Evolutionary conservation across 2,329 filamentous ascomycete genomes (phyloP), one percentile per base, ranked within the genome.

Genomic region (Didymella glomerata): DNA sequence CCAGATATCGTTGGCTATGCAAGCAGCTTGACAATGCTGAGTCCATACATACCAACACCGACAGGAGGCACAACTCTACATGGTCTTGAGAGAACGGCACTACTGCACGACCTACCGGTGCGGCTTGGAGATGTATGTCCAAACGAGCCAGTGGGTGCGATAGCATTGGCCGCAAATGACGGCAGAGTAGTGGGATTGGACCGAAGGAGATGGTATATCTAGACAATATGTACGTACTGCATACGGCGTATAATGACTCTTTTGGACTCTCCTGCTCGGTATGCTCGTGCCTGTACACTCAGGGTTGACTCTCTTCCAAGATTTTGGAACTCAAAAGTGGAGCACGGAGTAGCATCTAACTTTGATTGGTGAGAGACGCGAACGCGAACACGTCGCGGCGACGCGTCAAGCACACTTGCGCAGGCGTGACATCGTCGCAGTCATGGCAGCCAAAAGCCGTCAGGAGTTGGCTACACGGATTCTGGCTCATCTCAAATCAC

Each of bases 111-210:
- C 41, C 34, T 72, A 38, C 67, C 59, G 1, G 56, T 74, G 1
- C 62, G 64, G 25, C 70, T 75, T 48, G 70, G 69, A 13, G 71
- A 75, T 52, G 71, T 75, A 0, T 72, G 71, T 49, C 44, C 62
- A 7, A 63, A 63, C 41, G 69, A 73, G 32, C 62, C 68, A 1
- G 66, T 73, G 2, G 71, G 71, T 11, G 65, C 68, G 20, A 69
- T 74, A 49, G 68, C 69, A 2, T 65, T 73, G 54, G 70, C 66
- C 2, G 69, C 60, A 7, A 61, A 64, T 3, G 68, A 70, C 46
- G 58, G 61, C 1, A 64, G 66, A 9, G 60, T 53, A 9, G 64
- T 68, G 2, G 64, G 51, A 27, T 44, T 75, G 22, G 58, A 64
- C 48, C 51, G 68, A 48, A 58, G 57, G 48, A 68, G 70, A 45